These are phyloP conservation scores for Blastobotrys ciferrii DNA, from an alignment of 1,139 yeast genomes.

Conservation along the genomic window DNA sequence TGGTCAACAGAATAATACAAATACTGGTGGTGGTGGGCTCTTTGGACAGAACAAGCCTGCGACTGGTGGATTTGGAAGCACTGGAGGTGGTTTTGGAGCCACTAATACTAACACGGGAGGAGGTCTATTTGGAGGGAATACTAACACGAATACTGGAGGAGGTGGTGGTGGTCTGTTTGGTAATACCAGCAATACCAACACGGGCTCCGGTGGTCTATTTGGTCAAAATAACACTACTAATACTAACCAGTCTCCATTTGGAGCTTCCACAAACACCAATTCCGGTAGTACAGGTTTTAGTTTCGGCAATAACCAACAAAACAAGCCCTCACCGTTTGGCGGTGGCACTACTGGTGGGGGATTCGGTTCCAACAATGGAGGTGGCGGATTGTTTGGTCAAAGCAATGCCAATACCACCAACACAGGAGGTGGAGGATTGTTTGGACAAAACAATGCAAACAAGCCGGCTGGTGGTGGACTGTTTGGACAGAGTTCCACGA, in stretches of 20 bases:
- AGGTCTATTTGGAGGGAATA: slow-evolving; percentile 18
- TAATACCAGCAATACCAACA: slow-evolving; percentile 18
- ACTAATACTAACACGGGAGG: slow-evolving; percentile 32
- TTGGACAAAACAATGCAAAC: slow-evolving; percentile 17
- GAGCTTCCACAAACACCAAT: slow-evolving; percentile 21
- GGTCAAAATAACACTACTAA: slow-evolving; percentile 3
- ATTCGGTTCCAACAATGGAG: slow-evolving; percentile 23
- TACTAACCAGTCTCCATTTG: slow-evolving; percentile 28
- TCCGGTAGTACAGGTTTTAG: slow-evolving; percentile 16
- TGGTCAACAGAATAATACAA: slow-evolving; percentile 22
- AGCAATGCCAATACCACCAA: slow-evolving; percentile 27
- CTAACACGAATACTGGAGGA: slow-evolving; percentile 27
- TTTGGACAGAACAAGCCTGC: slow-evolving; percentile 23
- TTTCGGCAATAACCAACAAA: slow-evolving; percentile 9
- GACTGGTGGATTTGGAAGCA: slow-evolving; percentile 19
- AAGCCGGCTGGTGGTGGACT: slow-evolving; percentile 14
- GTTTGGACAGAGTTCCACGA: slow-evolving; percentile 17
- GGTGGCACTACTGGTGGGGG: slow-evolving; percentile 16
- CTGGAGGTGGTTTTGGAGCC: slow-evolving; percentile 12
- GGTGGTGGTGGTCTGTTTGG: slow-evolving; percentile 31
- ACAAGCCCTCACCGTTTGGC: slow-evolving; percentile 11
- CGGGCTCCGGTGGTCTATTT: slow-evolving; percentile 16
- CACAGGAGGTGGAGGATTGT: slow-evolving; percentile 15
- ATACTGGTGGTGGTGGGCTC: slow-evolving; percentile 21
- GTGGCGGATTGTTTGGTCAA: slow-evolving; percentile 24